Conservation (phyloP, 257 asterid genomes). For the Hygrophila difformis region DNA sequence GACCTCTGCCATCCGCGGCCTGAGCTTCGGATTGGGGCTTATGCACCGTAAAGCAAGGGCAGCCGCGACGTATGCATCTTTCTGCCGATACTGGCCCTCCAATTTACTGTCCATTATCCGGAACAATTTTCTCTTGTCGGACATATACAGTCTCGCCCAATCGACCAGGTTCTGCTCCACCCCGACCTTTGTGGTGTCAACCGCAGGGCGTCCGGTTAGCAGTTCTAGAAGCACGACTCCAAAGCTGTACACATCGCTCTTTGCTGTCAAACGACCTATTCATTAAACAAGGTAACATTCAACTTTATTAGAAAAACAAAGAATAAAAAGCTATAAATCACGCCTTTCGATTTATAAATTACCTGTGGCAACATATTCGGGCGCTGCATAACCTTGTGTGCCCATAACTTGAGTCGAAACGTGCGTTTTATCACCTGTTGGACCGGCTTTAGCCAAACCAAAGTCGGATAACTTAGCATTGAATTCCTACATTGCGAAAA, state of each 20-base stretch:
- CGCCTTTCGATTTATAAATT: background rate
- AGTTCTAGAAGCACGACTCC: background rate
- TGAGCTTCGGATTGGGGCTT: background rate
- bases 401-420: conserved; percentile 88
- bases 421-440: conserved; percentile 74
- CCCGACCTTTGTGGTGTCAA: conserved; percentile 30
- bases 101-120: conserved; percentile 8
- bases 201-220: background rate
- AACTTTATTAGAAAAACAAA: background rate
- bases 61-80: background rate
- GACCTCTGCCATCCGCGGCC: conserved; percentile 11
- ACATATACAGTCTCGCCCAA: conserved; percentile 2
- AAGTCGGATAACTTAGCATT: conserved; percentile 72
- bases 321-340: too few species aligned
- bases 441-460: conserved; percentile 83
- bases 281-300: background rate
- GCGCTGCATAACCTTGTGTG: conserved; percentile 47
- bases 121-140: background rate
- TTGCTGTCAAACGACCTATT: conserved; percentile 6
- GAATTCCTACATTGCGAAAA: conserved; percentile 40
- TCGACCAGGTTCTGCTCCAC: conserved; percentile 35
- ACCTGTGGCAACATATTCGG: conserved; percentile 58
- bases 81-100: background rate
- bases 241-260: conserved; percentile 1
- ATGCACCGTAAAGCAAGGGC: conserved; percentile 5